phyloP scores from a whole-genome alignment of 768 basidiomycete genomes.

The Suillus lakei region DNA sequence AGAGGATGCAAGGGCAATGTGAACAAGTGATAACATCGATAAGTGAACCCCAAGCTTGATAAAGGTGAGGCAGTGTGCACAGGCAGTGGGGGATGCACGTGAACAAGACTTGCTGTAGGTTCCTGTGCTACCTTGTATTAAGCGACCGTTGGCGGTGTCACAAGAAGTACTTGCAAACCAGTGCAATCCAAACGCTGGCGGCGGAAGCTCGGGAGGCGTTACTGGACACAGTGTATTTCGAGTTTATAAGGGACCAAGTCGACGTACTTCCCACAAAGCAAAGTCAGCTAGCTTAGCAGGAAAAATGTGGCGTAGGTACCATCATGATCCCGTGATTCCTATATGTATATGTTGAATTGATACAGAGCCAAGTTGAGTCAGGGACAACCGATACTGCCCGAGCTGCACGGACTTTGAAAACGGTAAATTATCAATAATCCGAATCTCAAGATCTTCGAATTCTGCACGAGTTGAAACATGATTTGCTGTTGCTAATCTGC shows the following conservation, averaged over 20 bases:
- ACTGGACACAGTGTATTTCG: neutral
- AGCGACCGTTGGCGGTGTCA: no score
- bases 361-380: neutral
- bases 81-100: neutral
- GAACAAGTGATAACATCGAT: conserved; percentile 7
- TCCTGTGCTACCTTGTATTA: neutral
- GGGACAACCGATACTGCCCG: neutral
- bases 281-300: neutral
- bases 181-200: neutral
- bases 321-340: neutral
- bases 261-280: neutral
- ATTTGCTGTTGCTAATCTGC: no score
- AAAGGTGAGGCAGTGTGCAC: neutral
- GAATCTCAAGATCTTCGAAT: neutral
- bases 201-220: neutral
- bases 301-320: neutral
- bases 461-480: no score
- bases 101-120: neutral
- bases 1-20: conserved; percentile 20
- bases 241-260: neutral
- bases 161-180: neutral
- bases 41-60: neutral
- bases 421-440: neutral
- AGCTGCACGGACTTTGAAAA: neutral
- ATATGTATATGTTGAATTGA: neutral